These are phyloP conservation scores for Quercus phellos DNA, from an alignment of 331 rosid species.

Conservation along the genomic window DNA sequence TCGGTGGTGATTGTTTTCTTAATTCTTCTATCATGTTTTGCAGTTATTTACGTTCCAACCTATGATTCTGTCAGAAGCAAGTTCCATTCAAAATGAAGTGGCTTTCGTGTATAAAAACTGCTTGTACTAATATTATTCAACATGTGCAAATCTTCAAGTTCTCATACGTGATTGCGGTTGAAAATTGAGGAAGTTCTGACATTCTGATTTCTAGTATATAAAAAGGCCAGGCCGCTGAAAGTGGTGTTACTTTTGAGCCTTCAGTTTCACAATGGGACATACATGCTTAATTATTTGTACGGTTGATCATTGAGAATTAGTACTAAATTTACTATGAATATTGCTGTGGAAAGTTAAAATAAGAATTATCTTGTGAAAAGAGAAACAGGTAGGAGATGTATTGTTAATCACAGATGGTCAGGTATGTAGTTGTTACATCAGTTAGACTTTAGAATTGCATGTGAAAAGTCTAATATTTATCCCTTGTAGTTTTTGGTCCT, in stretches of 20 bases:
- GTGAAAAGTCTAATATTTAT: no score
- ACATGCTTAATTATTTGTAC: not conserved
- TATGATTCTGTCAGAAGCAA: constrained; percentile 71
- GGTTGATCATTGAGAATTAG: no score
- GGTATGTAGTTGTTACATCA: no score
- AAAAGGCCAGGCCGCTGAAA: not conserved
- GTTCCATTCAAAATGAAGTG: constrained; percentile 48
- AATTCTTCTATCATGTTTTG: constrained; percentile 22
- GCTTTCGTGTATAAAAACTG: constrained; percentile 18
- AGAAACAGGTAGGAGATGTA: no score
- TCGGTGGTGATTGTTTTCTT: constrained; percentile 1
- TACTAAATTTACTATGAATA: not conserved
- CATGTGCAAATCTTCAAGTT: constrained; percentile 14
- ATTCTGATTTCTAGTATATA: not conserved
- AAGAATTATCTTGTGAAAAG: no score
- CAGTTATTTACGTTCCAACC: constrained; percentile 75
- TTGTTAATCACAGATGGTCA: no score
- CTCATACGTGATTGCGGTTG: constrained; percentile 27
- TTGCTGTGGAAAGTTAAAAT: not conserved
- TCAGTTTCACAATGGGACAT: not conserved
- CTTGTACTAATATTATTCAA: not conserved
- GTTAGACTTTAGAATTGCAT: no score
- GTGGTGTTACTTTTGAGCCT: not conserved
- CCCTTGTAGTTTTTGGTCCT: no score
- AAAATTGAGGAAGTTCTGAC: constrained; percentile 23